A percentile compares a stretch with the other conserved stretches of the same genome.
Evolutionary conservation across 2,329 filamentous ascomycete species (phyloP).

Genomic region (Lasiodiplodia sp.): DNA sequence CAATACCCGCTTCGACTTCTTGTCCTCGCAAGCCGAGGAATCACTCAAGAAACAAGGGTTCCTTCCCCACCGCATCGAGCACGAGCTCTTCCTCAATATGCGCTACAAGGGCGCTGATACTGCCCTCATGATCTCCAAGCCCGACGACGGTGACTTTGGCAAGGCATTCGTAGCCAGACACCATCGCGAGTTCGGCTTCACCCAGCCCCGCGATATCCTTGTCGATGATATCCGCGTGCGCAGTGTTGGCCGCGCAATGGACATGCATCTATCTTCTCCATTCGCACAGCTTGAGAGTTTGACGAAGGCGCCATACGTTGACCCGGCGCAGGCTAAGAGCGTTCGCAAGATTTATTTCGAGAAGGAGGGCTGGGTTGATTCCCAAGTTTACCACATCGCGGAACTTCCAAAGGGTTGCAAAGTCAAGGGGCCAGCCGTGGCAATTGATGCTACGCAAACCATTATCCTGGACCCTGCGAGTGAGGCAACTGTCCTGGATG

Average conservation of each 20-base stretch:
- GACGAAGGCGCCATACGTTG: constrained; percentile 70
- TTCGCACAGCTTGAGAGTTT: constrained; percentile 51
- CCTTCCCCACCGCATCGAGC: constrained; percentile 36
- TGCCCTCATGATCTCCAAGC: constrained; percentile 51
- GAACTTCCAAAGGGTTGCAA: constrained; percentile 35
- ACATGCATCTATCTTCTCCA: constrained; percentile 25
- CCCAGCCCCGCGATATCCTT: constrained; percentile 46
- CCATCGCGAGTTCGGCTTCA: constrained; percentile 54
- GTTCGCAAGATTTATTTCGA: constrained; percentile 65
- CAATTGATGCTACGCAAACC: constrained; percentile 55
- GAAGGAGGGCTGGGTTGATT: constrained; percentile 34
- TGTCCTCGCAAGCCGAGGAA: constrained; percentile 39
- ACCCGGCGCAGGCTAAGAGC: constrained; percentile 63
- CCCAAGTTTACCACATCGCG: constrained; percentile 39
- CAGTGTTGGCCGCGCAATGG: constrained; percentile 74
- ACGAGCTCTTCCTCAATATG: constrained; percentile 53
- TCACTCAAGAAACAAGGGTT: constrained; percentile 73
- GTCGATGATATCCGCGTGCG: constrained; percentile 27
- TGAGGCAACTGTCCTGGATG: constrained; percentile 40
- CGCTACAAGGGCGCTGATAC: constrained; percentile 55
- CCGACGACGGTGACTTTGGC: constrained; percentile 44
- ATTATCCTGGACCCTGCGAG: constrained; percentile 48
- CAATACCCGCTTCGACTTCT: constrained; percentile 59
- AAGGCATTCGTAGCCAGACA: constrained; percentile 48
- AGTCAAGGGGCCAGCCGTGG: constrained; percentile 42